Conservation (phyloP, 257 asterid species). For the Fraxinus americana region DNA sequence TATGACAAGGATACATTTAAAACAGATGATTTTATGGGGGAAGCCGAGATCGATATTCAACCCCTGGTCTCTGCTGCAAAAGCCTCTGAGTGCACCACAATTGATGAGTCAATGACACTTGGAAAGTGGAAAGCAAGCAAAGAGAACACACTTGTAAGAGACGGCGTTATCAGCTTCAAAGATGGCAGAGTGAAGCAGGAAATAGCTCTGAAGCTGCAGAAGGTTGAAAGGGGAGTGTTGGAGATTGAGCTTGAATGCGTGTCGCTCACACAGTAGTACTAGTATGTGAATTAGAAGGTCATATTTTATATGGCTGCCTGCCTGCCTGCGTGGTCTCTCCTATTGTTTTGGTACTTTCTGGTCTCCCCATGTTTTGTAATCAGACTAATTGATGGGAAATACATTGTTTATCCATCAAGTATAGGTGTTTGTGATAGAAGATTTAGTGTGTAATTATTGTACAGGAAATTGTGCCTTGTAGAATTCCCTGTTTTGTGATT, state of each 20-base stretch:
- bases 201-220: conserved; percentile 68
- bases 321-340: neutral
- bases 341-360: neutral
- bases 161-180: conserved; percentile 55
- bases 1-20: conserved; percentile 88
- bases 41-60: conserved; percentile 80
- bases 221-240: conserved; percentile 80
- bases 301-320: neutral
- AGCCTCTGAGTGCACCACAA: conserved; percentile 56
- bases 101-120: conserved; percentile 41
- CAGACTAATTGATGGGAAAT: neutral
- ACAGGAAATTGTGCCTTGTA: neutral
- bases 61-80: conserved; percentile 76
- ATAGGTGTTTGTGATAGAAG: too few relatives aligned
- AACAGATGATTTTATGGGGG: conserved; percentile 93
- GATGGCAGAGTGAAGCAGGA: conserved; percentile 74
- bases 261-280: conserved; percentile 70
- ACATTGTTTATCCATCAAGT: neutral
- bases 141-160: conserved; percentile 56
- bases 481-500: neutral
- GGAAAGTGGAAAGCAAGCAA: conserved; percentile 61
- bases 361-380: neutral
- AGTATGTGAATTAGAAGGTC: neutral
- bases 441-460: too few relatives aligned
- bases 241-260: conserved; percentile 93